A percentile compares a stretch with the other conserved stretches of the same genome.
Evolutionary conservation across 768 basidiomycete genomes (phyloP).

Genomic region (Mrakia gelida): DNA sequence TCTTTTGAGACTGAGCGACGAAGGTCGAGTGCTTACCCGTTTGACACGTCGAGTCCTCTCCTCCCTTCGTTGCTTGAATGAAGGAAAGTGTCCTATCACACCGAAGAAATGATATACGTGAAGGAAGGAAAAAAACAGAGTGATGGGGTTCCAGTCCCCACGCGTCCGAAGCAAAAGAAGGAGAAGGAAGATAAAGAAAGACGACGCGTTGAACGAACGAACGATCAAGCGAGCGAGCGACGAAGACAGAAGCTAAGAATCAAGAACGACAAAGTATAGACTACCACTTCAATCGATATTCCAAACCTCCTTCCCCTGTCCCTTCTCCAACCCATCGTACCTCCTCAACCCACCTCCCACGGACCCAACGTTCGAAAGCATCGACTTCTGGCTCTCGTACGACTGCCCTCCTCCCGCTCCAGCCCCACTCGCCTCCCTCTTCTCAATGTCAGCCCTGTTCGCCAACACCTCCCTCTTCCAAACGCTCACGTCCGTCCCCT

Average conservation of each 20-base stretch:
- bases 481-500: neutral
- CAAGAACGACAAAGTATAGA: no score
- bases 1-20: no score
- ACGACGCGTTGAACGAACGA: no score
- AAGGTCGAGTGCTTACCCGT: no score
- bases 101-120: no score
- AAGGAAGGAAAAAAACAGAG: no score
- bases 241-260: no score
- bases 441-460: neutral
- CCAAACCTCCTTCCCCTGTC: neutral
- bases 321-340: slow-evolving; percentile 3
- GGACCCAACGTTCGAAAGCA: neutral
- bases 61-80: no score
- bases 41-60: no score
- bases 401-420: neutral
- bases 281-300: neutral
- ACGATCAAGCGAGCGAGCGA: no score
- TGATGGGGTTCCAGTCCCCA: no score
- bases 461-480: slow-evolving; percentile 3
- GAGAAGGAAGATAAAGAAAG: neutral
- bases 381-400: neutral
- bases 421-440: neutral
- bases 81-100: no score
- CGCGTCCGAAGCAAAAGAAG: neutral
- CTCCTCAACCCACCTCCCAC: neutral